phyloP scores from a whole-genome alignment of 768 basidiomycete genomes.

The Boletus vermiculosoides region DNA sequence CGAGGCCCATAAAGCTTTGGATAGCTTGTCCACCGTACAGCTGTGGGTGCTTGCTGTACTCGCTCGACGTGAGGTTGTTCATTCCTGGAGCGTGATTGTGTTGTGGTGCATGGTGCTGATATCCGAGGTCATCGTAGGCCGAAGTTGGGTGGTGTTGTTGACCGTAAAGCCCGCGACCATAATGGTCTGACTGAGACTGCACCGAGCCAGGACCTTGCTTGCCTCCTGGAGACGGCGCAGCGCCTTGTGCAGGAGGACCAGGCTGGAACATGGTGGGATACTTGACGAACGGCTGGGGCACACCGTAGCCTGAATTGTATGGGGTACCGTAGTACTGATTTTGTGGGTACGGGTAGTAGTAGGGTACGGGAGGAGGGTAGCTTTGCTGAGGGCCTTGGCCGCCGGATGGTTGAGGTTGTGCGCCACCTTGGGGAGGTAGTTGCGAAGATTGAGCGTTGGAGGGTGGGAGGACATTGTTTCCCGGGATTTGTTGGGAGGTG shows the following conservation, averaged over 20 bases:
- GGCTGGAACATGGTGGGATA: slow-evolving; percentile 76
- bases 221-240: slow-evolving; percentile 60
- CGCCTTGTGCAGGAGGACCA: slow-evolving; percentile 65
- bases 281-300: slow-evolving; percentile 71
- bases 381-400: slow-evolving; percentile 65
- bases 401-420: slow-evolving; percentile 56
- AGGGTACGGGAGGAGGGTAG: slow-evolving; percentile 59
- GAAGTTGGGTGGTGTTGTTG: slow-evolving; percentile 48
- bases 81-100: slow-evolving; percentile 54
- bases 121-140: slow-evolving; percentile 50
- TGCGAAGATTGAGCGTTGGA: slow-evolving; percentile 55
- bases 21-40: slow-evolving; percentile 55
- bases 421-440: slow-evolving; percentile 45
- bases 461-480: slow-evolving; percentile 49
- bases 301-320: slow-evolving; percentile 55
- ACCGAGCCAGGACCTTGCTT: slow-evolving; percentile 62
- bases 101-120: slow-evolving; percentile 54
- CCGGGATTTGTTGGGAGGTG: slow-evolving; percentile 55
- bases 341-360: slow-evolving; percentile 70
- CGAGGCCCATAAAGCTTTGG: slow-evolving; percentile 71
- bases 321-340: slow-evolving; percentile 76
- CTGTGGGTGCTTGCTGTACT: slow-evolving; percentile 46
- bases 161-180: slow-evolving; percentile 63
- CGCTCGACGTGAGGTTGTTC: slow-evolving; percentile 39
- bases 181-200: slow-evolving; percentile 55